Percentiles rank a stretch among this genome's conserved stretches.
Conservation (phyloP, 331 rosid species). For the Pyracantha coccinea region DNA sequence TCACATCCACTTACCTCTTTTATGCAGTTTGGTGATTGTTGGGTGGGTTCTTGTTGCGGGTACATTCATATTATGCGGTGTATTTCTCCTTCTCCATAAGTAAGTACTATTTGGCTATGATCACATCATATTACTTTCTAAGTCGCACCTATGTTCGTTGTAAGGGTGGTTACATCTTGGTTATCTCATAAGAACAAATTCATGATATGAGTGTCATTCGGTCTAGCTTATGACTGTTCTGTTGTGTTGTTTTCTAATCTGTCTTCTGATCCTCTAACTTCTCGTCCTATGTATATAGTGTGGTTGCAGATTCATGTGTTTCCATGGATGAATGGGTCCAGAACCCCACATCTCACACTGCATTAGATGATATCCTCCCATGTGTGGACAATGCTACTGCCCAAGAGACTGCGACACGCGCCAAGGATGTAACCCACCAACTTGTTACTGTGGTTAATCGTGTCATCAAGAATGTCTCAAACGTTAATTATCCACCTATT, state of each 20-base stretch:
- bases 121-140: background rate
- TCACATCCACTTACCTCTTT: background rate
- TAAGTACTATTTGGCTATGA: slow-evolving; percentile 13
- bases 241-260: background rate
- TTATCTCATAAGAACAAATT: background rate
- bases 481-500: slow-evolving; percentile 19
- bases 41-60: slow-evolving; percentile 96
- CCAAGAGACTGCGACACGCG: slow-evolving; percentile 9
- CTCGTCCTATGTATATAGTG: background rate
- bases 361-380: slow-evolving; percentile 33
- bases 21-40: slow-evolving; percentile 46
- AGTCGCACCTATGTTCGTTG: background rate
- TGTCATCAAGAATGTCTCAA: slow-evolving; percentile 18
- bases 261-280: background rate
- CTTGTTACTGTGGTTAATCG: slow-evolving; percentile 18
- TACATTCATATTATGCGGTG: slow-evolving; percentile 78
- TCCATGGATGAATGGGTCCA: slow-evolving; percentile 46
- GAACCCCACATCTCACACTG: slow-evolving; percentile 30
- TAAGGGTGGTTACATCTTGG: background rate
- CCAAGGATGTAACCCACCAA: slow-evolving; percentile 23
- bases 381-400: slow-evolving; percentile 45
- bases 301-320: slow-evolving; percentile 36
- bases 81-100: slow-evolving; percentile 62
- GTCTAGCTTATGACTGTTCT: background rate
- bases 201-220: background rate